These are phyloP conservation scores for Coemansia sp. DNA, from an alignment of 192 early-diverging fungal species.

Conservation along the genomic window DNA sequence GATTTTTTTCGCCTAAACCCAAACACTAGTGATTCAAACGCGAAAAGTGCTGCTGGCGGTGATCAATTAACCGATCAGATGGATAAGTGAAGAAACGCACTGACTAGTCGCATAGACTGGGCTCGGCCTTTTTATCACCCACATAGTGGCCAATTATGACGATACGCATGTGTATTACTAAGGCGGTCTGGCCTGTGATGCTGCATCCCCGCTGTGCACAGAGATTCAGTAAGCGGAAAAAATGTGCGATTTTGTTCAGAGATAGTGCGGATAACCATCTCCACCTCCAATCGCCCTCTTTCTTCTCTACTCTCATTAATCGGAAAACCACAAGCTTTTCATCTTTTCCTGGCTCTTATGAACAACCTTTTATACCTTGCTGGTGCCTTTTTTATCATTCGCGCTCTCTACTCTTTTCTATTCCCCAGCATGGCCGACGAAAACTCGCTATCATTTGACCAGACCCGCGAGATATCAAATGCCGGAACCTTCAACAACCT, in stretches of 20 bases:
- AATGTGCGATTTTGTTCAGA: background rate
- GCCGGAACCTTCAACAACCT: constrained; percentile 6
- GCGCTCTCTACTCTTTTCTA: constrained; percentile 5
- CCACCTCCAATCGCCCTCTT: background rate
- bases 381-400: constrained; percentile 7
- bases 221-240: background rate
- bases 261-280: background rate
- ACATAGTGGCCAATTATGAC: background rate
- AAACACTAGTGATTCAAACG: background rate
- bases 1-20: background rate
- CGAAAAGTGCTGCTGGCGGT: background rate
- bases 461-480: constrained; percentile 17
- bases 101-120: background rate
- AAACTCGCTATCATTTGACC: constrained; percentile 11
- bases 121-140: background rate
- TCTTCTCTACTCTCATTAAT: background rate
- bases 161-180: background rate
- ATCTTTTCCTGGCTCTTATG: constrained; percentile 1
- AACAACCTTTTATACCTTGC: constrained; percentile 14
- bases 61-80: background rate
- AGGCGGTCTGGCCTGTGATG: background rate
- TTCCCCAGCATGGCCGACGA: constrained; percentile 24
- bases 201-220: background rate
- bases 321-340: background rate
- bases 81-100: background rate